Percentiles rank a stretch among this genome's conserved stretches.
Conservation (phyloP, 129 eudicot genomes). For the Artemisia tridentata region DNA sequence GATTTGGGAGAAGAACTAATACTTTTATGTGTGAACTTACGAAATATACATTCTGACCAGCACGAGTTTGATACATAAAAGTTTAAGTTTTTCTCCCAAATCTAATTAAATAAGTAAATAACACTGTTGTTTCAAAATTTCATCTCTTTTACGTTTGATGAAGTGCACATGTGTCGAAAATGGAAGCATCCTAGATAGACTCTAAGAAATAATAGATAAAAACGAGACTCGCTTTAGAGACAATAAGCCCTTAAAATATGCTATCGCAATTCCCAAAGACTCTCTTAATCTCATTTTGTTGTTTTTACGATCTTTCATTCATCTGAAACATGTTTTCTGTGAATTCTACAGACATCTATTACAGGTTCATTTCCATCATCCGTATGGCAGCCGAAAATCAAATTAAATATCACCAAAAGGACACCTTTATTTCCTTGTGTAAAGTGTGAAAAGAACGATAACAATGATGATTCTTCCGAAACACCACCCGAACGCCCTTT, state of each 20-base stretch:
- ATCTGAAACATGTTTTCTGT: constrained; percentile 24
- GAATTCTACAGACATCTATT: constrained; percentile 42
- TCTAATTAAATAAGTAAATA: too few relatives aligned
- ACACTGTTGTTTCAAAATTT: too few relatives aligned
- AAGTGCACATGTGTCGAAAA: too few relatives aligned
- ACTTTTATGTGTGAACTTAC: too few relatives aligned
- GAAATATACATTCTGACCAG: too few relatives aligned
- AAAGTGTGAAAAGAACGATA: constrained; percentile 65
- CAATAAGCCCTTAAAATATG: background rate
- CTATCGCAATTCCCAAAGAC: too few relatives aligned
- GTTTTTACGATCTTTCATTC: background rate
- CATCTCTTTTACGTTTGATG: too few relatives aligned
- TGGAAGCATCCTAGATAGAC: too few relatives aligned
- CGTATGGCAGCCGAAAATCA: constrained; percentile 41
- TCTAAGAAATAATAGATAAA: too few relatives aligned
- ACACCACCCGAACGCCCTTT: constrained; percentile 37
- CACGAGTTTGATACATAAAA: too few relatives aligned
- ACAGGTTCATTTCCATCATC: constrained; percentile 49
- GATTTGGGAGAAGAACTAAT: too few relatives aligned
- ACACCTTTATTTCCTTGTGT: constrained; percentile 43
- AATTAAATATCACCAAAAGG: constrained; percentile 34
- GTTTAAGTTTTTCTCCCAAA: too few relatives aligned
- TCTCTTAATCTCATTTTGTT: background rate
- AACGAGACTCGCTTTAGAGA: background rate
- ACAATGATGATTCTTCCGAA: constrained; percentile 39